These are phyloP conservation scores for Raphanus hybrid DNA, from an alignment of 441 rosid genomes.

Conservation along the genomic window DNA sequence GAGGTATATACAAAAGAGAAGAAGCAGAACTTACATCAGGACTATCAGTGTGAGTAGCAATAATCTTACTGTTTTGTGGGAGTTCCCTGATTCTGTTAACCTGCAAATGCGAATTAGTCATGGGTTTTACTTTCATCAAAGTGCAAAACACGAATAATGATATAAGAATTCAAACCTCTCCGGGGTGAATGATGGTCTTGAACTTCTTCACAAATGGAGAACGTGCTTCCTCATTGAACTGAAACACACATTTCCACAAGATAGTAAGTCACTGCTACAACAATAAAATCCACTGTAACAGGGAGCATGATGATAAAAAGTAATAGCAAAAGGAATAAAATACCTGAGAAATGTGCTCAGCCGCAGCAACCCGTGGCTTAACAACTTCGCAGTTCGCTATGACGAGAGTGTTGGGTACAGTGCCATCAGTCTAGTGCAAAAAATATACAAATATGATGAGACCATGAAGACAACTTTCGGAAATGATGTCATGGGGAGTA, in stretches of 20 bases:
- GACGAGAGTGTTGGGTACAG: slow-evolving; percentile 96
- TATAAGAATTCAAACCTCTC: slow-evolving; percentile 56
- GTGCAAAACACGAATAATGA: background rate
- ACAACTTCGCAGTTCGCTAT: slow-evolving; percentile 98
- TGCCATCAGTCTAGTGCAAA: slow-evolving; percentile 83
- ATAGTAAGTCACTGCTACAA: background rate
- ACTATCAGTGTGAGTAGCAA: slow-evolving; percentile 97
- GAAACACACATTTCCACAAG: slow-evolving; percentile 24
- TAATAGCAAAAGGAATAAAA: no score
- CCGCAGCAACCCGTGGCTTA: slow-evolving; percentile 97
- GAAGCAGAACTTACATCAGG: slow-evolving; percentile 75
- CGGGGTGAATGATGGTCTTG: slow-evolving; percentile 99
- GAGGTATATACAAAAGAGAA: background rate
- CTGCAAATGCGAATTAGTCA: slow-evolving; percentile 46
- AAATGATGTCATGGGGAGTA: background rate
- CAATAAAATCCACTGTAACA: background rate
- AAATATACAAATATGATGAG: no score
- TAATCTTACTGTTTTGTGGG: slow-evolving; percentile 88
- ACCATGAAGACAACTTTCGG: no score
- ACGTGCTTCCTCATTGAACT: slow-evolving; percentile 99
- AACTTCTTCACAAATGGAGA: slow-evolving; percentile 98
- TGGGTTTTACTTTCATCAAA: background rate
- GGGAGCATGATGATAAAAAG: background rate
- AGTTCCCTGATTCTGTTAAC: slow-evolving; percentile 99
- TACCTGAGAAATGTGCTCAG: slow-evolving; percentile 98